phyloP scores from a whole-genome alignment of 306 rosid species.

The Medicago arabica region DNA sequence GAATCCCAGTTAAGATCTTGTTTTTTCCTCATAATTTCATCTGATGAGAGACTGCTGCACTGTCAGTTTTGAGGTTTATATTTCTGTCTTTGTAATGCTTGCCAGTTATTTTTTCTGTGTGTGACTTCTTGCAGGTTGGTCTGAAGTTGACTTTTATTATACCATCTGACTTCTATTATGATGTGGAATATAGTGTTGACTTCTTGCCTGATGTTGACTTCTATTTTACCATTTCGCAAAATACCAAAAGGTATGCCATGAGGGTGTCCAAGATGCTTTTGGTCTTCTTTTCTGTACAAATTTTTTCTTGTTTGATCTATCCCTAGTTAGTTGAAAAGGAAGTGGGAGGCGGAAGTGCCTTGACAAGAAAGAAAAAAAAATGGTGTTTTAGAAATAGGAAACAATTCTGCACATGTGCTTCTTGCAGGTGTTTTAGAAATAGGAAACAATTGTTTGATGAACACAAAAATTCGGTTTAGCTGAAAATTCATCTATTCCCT shows the following conservation, averaged over 20 bases:
- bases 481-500: slow-evolving; percentile 18
- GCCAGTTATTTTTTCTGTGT: slow-evolving; percentile 1
- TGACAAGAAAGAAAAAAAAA: background rate
- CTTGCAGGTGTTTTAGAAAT: slow-evolving; percentile 18
- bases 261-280: slow-evolving; percentile 31
- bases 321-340: background rate
- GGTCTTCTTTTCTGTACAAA: background rate
- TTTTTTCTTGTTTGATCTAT: slow-evolving; percentile 22
- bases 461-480: slow-evolving; percentile 17
- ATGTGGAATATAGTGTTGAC: slow-evolving; percentile 94
- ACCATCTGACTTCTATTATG: slow-evolving; percentile 72
- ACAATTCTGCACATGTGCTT: slow-evolving; percentile 22
- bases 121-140: slow-evolving; percentile 63
- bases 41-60: background rate
- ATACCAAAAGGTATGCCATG: slow-evolving; percentile 59
- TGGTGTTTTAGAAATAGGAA: background rate
- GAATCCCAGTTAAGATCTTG: slow-evolving; percentile 32
- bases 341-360: slow-evolving; percentile 7
- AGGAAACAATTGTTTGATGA: slow-evolving; percentile 21
- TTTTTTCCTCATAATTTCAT: slow-evolving; percentile 25
- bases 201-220: too few species aligned
- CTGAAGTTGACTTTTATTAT: slow-evolving; percentile 53
- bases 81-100: background rate
- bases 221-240: slow-evolving; percentile 77
- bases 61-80: slow-evolving; percentile 18